phyloP scores from a whole-genome alignment of 2,329 filamentous ascomycete genomes.

The Colletotrichum eremochloae region DNA sequence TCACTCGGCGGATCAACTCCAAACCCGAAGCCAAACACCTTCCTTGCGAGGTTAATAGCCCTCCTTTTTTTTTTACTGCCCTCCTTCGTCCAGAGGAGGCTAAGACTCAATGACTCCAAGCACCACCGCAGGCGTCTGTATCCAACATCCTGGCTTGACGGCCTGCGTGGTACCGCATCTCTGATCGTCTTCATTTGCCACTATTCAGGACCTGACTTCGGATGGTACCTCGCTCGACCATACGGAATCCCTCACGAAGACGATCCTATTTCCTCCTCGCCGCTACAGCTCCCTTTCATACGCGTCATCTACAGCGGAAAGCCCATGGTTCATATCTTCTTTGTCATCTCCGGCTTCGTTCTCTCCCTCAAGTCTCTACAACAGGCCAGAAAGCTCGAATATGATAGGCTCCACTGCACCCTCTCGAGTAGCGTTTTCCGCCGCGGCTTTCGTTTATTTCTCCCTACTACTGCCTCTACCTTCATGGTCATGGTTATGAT shows the following conservation, averaged over 20 bases:
- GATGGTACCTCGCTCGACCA: slow-evolving; percentile 49
- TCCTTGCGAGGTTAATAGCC: slow-evolving; percentile 31
- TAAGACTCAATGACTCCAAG: slow-evolving; percentile 45
- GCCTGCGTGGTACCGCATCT: slow-evolving; percentile 62
- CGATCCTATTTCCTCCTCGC: slow-evolving; percentile 49
- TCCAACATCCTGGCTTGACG: slow-evolving; percentile 63
- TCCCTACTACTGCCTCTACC: slow-evolving; percentile 59
- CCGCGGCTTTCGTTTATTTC: slow-evolving; percentile 61
- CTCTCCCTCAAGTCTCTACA: slow-evolving; percentile 60
- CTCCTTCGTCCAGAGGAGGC: slow-evolving; percentile 49
- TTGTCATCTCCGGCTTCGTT: slow-evolving; percentile 64
- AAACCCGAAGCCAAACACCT: slow-evolving; percentile 1
- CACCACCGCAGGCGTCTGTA: slow-evolving; percentile 47
- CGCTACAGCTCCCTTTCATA: slow-evolving; percentile 60
- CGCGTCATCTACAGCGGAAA: slow-evolving; percentile 60
- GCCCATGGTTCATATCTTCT: slow-evolving; percentile 65
- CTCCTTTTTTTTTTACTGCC: slow-evolving; percentile 48
- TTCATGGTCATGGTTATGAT: slow-evolving; percentile 54
- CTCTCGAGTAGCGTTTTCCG: slow-evolving; percentile 63
- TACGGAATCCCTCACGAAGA: slow-evolving; percentile 52
- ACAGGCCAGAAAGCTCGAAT: slow-evolving; percentile 55
- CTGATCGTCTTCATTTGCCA: slow-evolving; percentile 64
- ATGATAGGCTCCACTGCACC: slow-evolving; percentile 53
- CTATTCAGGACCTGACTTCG: slow-evolving; percentile 58
- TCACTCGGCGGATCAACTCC: slow-evolving; percentile 13